Evolutionary conservation across 2,329 filamentous ascomycete genomes (phyloP).

Genomic region (Arthrobotrys sphaeroides): DNA sequence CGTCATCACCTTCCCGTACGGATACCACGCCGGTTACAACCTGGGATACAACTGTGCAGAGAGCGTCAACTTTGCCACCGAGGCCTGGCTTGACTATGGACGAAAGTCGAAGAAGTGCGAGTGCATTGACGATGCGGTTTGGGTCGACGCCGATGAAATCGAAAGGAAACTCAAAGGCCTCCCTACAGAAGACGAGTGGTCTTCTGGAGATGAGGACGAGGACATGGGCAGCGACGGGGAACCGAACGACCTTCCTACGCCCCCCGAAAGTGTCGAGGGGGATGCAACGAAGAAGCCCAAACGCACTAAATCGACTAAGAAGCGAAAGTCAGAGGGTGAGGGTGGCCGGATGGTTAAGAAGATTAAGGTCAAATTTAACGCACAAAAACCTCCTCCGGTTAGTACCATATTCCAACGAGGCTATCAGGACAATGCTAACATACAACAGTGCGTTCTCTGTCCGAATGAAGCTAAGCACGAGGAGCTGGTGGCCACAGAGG

Average conservation of each 20-base stretch:
- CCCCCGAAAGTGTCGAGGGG: conserved; percentile 75
- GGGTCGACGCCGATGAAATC: conserved; percentile 96
- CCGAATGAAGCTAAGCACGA: conserved; percentile 87
- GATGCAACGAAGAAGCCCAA: conserved; percentile 64
- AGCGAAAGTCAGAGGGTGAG: conserved; percentile 45
- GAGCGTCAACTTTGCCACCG: conserved; percentile 96
- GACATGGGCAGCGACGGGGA: conserved; percentile 64
- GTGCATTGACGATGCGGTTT: conserved; percentile 96
- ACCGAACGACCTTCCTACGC: conserved; percentile 75
- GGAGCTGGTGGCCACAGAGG: conserved; percentile 85
- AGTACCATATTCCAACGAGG: conserved; percentile 59
- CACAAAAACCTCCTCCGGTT: conserved; percentile 64
- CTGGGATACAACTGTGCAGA: conserved; percentile 98
- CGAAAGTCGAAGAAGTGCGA: conserved; percentile 96
- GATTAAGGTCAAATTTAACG: conserved; percentile 73
- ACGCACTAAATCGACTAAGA: conserved; percentile 62
- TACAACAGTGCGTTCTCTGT: conserved; percentile 76
- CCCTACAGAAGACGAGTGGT: conserved; percentile 75
- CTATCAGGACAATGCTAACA: neutral
- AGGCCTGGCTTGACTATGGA: conserved; percentile 93
- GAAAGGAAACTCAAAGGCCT: conserved; percentile 93
- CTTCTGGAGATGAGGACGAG: conserved; percentile 71
- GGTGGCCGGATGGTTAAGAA: conserved; percentile 44
- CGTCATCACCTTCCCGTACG: conserved; percentile 97
- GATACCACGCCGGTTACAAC: conserved; percentile 98